phyloP scores from a whole-genome alignment of 208 protist genomes.

The Crithidia thermophila region DNA sequence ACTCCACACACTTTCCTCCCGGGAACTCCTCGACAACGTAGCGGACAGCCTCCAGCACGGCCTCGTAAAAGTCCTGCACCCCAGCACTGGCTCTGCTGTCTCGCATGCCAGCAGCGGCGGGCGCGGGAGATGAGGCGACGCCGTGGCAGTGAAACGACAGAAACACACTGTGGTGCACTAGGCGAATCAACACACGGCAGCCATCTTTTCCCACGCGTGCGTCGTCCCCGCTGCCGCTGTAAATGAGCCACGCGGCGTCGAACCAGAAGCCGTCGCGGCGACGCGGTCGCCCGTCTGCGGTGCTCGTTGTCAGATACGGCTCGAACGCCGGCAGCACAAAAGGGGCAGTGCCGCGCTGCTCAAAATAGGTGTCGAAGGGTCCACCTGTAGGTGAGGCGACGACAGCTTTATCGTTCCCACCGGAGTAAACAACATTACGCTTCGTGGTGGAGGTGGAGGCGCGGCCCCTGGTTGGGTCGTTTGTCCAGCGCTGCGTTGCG shows the following conservation, averaged over 20 bases:
- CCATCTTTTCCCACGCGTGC: neutral
- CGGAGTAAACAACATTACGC: too few relatives aligned
- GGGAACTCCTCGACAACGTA: slow-evolving; percentile 67
- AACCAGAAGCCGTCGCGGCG: slow-evolving; percentile 25
- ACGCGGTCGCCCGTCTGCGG: slow-evolving; percentile 4
- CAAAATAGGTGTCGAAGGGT: slow-evolving; percentile 11
- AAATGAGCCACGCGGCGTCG: slow-evolving; percentile 27
- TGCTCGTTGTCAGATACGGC: neutral
- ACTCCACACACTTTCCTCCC: slow-evolving; percentile 64
- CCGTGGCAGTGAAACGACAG: slow-evolving; percentile 70
- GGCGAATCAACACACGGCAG: slow-evolving; percentile 66
- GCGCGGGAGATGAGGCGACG: slow-evolving; percentile 9
- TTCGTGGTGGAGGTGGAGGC: too few relatives aligned
- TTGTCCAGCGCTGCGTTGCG: slow-evolving; percentile 13
- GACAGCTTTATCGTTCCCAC: too few relatives aligned
- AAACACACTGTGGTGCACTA: slow-evolving; percentile 82
- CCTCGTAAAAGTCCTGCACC: slow-evolving; percentile 61
- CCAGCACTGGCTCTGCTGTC: slow-evolving; percentile 7
- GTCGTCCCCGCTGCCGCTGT: slow-evolving; percentile 3
- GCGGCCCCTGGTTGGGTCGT: neutral
- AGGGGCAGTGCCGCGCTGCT: neutral
- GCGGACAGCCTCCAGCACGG: slow-evolving; percentile 54
- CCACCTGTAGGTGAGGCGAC: too few relatives aligned
- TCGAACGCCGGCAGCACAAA: slow-evolving; percentile 20
- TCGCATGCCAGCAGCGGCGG: neutral